These are phyloP conservation scores for Anthoceros angustus DNA, from an alignment of 225 moss, liverwort and hornwort genomes.

Conservation along the genomic window DNA sequence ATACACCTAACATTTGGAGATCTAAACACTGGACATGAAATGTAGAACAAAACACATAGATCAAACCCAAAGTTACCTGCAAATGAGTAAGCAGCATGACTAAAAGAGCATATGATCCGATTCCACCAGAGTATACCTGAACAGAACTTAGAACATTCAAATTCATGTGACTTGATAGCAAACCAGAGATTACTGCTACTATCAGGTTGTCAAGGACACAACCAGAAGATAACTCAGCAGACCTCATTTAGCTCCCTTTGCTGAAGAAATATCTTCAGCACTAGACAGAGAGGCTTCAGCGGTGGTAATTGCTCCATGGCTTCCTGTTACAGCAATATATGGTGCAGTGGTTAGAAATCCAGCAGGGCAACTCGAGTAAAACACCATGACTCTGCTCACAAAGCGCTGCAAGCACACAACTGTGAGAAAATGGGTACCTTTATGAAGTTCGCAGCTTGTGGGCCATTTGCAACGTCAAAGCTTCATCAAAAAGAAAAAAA, in stretches of 20 bases:
- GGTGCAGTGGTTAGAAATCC: background rate
- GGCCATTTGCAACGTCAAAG: slow-evolving; percentile 96
- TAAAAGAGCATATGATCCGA: slow-evolving; percentile 88
- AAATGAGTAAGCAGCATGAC: slow-evolving; percentile 91
- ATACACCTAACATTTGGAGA: background rate
- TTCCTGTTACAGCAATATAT: slow-evolving; percentile 19
- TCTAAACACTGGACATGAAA: background rate
- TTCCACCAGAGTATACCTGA: slow-evolving; percentile 95
- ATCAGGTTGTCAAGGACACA: background rate
- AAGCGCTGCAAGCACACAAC: background rate
- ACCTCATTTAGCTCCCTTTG: slow-evolving; percentile 98
- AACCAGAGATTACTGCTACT: background rate
- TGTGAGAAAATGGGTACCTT: slow-evolving; percentile 24
- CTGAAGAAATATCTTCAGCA: slow-evolving; percentile 91
- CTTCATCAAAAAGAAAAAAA: slow-evolving; percentile 20
- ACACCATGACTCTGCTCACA: background rate
- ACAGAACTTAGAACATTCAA: background rate
- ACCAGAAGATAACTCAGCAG: background rate
- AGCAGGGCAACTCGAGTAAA: background rate
- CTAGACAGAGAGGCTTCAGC: slow-evolving; percentile 77
- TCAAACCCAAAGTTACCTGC: slow-evolving; percentile 35
- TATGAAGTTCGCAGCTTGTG: slow-evolving; percentile 88
- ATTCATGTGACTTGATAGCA: background rate
- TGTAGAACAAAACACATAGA: background rate
- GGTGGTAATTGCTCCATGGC: slow-evolving; percentile 77